Conservation (phyloP, 2,329 filamentous ascomycete species). For the Pseudocercospora cruenta region DNA sequence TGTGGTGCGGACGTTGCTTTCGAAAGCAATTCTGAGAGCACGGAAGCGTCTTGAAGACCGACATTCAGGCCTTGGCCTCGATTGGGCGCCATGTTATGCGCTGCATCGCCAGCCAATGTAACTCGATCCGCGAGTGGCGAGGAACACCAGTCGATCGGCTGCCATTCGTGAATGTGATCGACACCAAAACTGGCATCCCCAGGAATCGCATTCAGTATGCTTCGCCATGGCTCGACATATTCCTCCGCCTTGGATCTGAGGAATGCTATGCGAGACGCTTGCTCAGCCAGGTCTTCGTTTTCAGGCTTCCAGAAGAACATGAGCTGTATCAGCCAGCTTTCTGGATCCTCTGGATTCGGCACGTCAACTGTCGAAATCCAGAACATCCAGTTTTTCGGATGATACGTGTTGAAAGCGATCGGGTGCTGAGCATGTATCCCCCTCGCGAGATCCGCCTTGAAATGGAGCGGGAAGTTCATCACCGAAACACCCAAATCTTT, state of each 20-base stretch:
- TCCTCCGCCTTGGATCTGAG: conserved; percentile 17
- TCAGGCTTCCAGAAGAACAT: conserved; percentile 19
- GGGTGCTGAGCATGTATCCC: conserved; percentile 16
- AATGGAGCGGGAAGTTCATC: conserved; percentile 21
- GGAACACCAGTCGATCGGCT: conserved; percentile 19
- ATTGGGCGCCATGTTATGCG: conserved; percentile 19
- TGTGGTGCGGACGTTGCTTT: not conserved
- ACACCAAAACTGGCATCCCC: conserved; percentile 16
- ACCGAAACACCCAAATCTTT: conserved; percentile 14
- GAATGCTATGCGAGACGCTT: conserved; percentile 17
- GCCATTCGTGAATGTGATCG: conserved; percentile 17
- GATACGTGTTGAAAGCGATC: conserved; percentile 22
- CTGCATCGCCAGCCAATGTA: conserved; percentile 26
- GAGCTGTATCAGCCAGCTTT: conserved; percentile 18
- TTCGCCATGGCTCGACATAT: conserved; percentile 23
- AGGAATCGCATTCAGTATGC: conserved; percentile 10
- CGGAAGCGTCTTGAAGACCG: conserved; percentile 19
- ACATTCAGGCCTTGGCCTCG: conserved; percentile 20
- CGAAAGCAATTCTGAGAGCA: conserved; percentile 2
- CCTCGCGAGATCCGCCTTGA: conserved; percentile 10
- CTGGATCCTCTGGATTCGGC: conserved; percentile 9
- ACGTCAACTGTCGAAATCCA: conserved; percentile 14
- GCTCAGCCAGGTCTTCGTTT: conserved; percentile 11
- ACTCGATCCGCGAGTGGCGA: conserved; percentile 15
- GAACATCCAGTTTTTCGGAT: conserved; percentile 14